Evolutionary conservation across 768 basidiomycete species (phyloP).

Genomic region (Terana coerulea): DNA sequence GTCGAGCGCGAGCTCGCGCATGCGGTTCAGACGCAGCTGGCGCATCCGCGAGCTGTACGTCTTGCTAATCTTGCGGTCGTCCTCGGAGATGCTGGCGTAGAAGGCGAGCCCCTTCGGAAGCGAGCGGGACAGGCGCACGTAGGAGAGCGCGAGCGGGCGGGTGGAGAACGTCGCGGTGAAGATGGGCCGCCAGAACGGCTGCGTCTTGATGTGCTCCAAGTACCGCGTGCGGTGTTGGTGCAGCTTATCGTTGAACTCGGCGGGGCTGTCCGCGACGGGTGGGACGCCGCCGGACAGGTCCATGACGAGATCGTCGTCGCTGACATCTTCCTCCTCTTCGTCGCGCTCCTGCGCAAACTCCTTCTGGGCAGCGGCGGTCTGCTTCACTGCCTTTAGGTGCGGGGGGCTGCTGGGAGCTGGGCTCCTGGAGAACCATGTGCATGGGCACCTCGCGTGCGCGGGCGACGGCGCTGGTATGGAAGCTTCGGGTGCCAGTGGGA

Average conservation of each 20-base stretch:
- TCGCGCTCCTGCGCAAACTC: slow-evolving; percentile 3
- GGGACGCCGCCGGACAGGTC: neutral
- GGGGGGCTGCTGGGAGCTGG: neutral
- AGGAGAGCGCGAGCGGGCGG: slow-evolving; percentile 35
- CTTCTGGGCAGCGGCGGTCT: too few species aligned
- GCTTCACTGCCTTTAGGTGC: neutral
- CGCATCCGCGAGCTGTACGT: slow-evolving; percentile 26
- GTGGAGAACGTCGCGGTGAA: slow-evolving; percentile 38
- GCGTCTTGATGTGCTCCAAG: slow-evolving; percentile 22
- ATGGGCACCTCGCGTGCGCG: slow-evolving; percentile 12
- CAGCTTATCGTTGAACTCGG: neutral
- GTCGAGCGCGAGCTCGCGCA: slow-evolving; percentile 27
- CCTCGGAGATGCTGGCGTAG: slow-evolving; percentile 27
- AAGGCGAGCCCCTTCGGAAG: slow-evolving; percentile 34
- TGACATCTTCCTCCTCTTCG: slow-evolving; percentile 7
- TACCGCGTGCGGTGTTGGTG: slow-evolving; percentile 26
- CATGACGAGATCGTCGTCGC: neutral
- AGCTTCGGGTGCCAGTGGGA: slow-evolving; percentile 14
- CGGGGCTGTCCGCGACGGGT: neutral
- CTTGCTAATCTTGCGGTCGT: slow-evolving; percentile 32
- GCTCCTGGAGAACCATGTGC: neutral
- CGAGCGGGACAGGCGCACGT: slow-evolving; percentile 28
- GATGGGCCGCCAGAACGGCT: slow-evolving; percentile 40
- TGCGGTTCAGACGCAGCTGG: slow-evolving; percentile 31
- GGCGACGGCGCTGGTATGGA: slow-evolving; percentile 20